phyloP scores from a whole-genome alignment of 208 protist species.

The Lotmaria passim region DNA sequence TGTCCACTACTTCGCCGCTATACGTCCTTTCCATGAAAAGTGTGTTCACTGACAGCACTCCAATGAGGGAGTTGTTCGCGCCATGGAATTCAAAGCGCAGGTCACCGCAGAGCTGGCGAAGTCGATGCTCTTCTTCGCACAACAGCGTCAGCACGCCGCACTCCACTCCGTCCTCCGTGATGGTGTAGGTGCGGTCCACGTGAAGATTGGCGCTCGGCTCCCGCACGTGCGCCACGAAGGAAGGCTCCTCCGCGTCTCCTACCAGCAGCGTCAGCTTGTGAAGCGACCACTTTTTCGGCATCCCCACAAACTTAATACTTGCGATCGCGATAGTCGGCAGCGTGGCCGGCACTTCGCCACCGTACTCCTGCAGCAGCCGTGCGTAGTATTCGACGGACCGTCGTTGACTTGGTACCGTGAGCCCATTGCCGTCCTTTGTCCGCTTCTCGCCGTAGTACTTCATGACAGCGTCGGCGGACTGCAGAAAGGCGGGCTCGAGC shows the following conservation, averaged over 20 bases:
- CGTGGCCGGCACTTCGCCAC: constrained; percentile 40
- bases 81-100: constrained; percentile 40
- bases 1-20: constrained; percentile 38
- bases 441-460: constrained; percentile 74
- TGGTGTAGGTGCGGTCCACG: constrained; percentile 1
- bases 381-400: constrained; percentile 80
- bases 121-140: constrained; percentile 16
- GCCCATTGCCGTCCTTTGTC: constrained; percentile 80
- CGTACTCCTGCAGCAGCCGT: constrained; percentile 41
- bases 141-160: constrained; percentile 16
- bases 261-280: constrained; percentile 29
- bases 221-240: constrained; percentile 18
- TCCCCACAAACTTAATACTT: constrained; percentile 28
- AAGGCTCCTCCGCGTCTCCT: constrained; percentile 18
- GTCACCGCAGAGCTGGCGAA: constrained; percentile 33
- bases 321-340: constrained; percentile 40
- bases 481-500: constrained; percentile 43
- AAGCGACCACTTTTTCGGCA: constrained; percentile 32
- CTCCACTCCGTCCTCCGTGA: constrained; percentile 17
- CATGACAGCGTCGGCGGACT: constrained; percentile 64
- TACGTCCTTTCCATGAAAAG: constrained; percentile 58
- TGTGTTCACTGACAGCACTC: constrained; percentile 52
- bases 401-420: constrained; percentile 89
- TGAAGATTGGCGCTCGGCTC: neutral
- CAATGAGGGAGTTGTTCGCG: constrained; percentile 26